phyloP scores from a whole-genome alignment of 2,329 filamentous ascomycete genomes.

The Malbranchea cinnamomea region DNA sequence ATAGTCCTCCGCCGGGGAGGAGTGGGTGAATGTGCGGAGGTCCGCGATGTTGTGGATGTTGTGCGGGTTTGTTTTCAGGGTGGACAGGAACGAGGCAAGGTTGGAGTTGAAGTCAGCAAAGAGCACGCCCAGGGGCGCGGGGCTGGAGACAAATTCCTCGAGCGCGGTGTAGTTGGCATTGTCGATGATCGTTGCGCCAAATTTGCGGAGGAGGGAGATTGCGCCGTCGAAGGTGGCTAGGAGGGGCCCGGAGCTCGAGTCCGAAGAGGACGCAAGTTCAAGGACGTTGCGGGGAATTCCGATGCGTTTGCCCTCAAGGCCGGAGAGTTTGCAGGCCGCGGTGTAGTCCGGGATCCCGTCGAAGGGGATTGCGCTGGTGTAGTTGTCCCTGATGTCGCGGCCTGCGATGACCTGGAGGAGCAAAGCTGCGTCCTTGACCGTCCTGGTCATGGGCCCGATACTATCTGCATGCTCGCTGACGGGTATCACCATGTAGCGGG shows the following conservation, averaged over 20 bases:
- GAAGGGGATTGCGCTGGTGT: constrained; percentile 44
- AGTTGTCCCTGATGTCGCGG: constrained; percentile 39
- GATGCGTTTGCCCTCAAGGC: constrained; percentile 43
- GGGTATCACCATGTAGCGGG: constrained; percentile 45
- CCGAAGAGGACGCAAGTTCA: constrained; percentile 3
- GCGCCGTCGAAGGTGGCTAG: constrained; percentile 42
- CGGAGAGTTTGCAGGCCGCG: constrained; percentile 38
- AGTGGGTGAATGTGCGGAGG: constrained; percentile 41
- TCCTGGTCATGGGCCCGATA: constrained; percentile 42
- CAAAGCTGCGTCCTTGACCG: constrained; percentile 44
- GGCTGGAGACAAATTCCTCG: constrained; percentile 28
- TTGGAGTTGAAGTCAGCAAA: constrained; percentile 43
- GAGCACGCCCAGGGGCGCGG: constrained; percentile 28
- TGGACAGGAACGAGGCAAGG: constrained; percentile 39
- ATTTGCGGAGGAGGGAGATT: constrained; percentile 36
- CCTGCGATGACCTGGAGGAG: constrained; percentile 45
- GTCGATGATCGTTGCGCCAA: constrained; percentile 47
- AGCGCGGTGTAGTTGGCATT: constrained; percentile 44
- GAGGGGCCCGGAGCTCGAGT: constrained; percentile 18
- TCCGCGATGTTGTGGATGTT: constrained; percentile 38
- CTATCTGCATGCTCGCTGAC: constrained; percentile 43
- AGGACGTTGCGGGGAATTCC: constrained; percentile 50
- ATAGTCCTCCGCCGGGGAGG: constrained; percentile 40
- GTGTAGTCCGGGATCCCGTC: constrained; percentile 43
- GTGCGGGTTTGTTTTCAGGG: constrained; percentile 43